Evolutionary conservation across 2,329 filamentous ascomycete genomes (phyloP), one percentile per base, ranked within the genome.

Genomic region (Pestalotiopsis sp.): DNA sequence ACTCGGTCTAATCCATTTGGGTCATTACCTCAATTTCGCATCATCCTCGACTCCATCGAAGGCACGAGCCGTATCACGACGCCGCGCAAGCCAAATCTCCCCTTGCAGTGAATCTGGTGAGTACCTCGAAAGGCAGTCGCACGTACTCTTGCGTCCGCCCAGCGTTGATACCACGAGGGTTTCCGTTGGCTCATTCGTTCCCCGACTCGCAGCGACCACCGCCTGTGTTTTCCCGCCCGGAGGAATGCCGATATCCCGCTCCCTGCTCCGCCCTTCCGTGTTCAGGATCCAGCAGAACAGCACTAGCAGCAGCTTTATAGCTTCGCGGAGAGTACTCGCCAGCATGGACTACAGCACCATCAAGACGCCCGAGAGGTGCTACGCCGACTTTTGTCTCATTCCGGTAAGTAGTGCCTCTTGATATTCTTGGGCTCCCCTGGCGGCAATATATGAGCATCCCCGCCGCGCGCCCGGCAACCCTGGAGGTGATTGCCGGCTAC

Each of bases 351-450:
- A 88, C 79, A 76, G 79, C 36, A 78, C 78, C 55, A 76, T 90
- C 66, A 74, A 86, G 38, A 95, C 93, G 1, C 95, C 95, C 3
- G 83, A 88, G 67, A 83, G 90, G 68, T 97, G 93, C 81, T 93
- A 92, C 67, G 95, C 92, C 68, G 95, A 98, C 82, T 97, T 98
- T 79, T 98, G 95, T 80, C 85, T 98, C 72, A 92, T 98, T 70
- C 95, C 95, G 2, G 91, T 93, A 76, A 69, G 88, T 82, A 38
- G 14, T 27, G 45, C 4, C 20, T 13, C 57, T 59, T 7, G 23
- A 14, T 59, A 0, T n/a, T n/a, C 25, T 11, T 36, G 5, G 1
- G 45, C 5, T 17, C 45, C 20, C 6, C 20, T 3, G 20, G 20
- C 14, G 4, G 20, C 45, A 52, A 5, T 17, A 20, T 52, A 17